These are phyloP conservation scores for Lipomyces anomalus DNA, from an alignment of 805 yeast genomes.

Conservation along the genomic window DNA sequence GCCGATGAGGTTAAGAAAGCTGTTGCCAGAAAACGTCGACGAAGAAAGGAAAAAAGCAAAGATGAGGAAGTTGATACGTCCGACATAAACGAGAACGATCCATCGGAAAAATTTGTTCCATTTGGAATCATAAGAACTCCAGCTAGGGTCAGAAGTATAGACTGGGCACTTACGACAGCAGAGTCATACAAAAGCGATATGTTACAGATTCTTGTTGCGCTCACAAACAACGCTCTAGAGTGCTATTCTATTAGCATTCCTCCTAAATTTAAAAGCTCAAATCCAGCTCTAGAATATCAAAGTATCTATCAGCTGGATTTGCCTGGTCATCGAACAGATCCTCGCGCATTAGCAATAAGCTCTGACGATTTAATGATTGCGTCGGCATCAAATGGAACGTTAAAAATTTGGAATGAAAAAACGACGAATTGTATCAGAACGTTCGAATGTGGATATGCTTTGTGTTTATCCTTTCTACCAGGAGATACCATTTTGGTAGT, in stretches of 20 bases:
- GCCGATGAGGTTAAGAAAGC: constrained; percentile 66
- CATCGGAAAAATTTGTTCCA: constrained; percentile 54
- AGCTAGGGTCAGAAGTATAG: constrained; percentile 57
- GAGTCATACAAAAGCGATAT: constrained; percentile 35
- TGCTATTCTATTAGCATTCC: constrained; percentile 54
- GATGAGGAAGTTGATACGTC: constrained; percentile 51
- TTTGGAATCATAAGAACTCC: constrained; percentile 60
- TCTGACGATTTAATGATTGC: constrained; percentile 75
- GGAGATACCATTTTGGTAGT: constrained; percentile 79
- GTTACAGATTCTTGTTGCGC: constrained; percentile 57
- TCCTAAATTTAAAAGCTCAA: constrained; percentile 36
- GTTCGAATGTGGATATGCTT: constrained; percentile 81
- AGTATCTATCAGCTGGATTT: constrained; percentile 56
- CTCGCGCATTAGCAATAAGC: constrained; percentile 76
- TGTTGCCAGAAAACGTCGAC: constrained; percentile 1
- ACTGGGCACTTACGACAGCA: constrained; percentile 48
- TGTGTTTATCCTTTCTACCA: constrained; percentile 76
- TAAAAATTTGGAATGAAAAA: constrained; percentile 81
- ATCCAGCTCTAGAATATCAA: constrained; percentile 35
- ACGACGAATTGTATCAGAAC: constrained; percentile 75
- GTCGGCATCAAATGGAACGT: constrained; percentile 82
- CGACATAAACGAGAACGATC: constrained; percentile 40
- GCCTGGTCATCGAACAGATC: constrained; percentile 85
- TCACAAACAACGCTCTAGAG: constrained; percentile 71
- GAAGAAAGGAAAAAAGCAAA: constrained; percentile 42